Percentiles rank a stretch among this genome's conserved stretches.
Conservation (phyloP, 2,329 filamentous ascomycete genomes). For the Chrysoporthe deuterocubensis region DNA sequence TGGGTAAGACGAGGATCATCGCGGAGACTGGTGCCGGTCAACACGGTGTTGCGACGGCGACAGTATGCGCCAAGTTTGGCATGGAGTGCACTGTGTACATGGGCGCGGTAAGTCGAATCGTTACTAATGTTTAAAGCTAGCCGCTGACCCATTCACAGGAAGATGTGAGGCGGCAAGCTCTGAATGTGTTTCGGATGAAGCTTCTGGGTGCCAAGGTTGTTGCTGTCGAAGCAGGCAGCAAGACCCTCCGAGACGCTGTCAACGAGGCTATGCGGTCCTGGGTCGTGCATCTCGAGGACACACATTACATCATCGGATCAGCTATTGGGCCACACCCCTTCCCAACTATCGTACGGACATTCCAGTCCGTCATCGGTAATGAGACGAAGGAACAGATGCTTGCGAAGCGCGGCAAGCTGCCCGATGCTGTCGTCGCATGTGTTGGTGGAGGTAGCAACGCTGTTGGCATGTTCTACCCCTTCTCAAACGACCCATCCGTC, state of each 20-base stretch:
- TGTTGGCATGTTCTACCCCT: slow-evolving; percentile 97
- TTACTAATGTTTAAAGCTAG: not conserved
- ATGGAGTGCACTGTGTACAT: slow-evolving; percentile 99
- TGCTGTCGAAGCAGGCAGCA: slow-evolving; percentile 87
- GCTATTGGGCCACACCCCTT: slow-evolving; percentile 98
- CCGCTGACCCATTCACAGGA: slow-evolving; percentile 54
- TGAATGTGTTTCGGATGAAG: slow-evolving; percentile 99
- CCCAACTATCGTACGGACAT: slow-evolving; percentile 95
- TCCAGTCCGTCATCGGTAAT: slow-evolving; percentile 94
- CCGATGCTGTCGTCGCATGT: slow-evolving; percentile 94
- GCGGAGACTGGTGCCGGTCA: slow-evolving; percentile 97
- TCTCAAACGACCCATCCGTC: slow-evolving; percentile 81
- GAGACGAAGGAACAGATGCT: slow-evolving; percentile 94
- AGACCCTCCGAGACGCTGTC: slow-evolving; percentile 83
- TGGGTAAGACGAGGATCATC: slow-evolving; percentile 97
- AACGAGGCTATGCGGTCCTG: slow-evolving; percentile 94
- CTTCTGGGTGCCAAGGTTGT: slow-evolving; percentile 91
- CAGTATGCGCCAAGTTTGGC: slow-evolving; percentile 95
- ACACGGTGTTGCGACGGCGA: slow-evolving; percentile 96
- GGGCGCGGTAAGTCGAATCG: slow-evolving; percentile 66
- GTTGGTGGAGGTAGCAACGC: slow-evolving; percentile 96
- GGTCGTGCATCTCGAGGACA: slow-evolving; percentile 90
- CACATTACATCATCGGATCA: slow-evolving; percentile 97
- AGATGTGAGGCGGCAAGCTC: slow-evolving; percentile 91
- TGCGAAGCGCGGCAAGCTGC: slow-evolving; percentile 82